A percentile compares a stretch with the other conserved stretches of the same genome.
Evolutionary conservation across 768 basidiomycete species (phyloP).

Genomic region (Lentinus brumalis): DNA sequence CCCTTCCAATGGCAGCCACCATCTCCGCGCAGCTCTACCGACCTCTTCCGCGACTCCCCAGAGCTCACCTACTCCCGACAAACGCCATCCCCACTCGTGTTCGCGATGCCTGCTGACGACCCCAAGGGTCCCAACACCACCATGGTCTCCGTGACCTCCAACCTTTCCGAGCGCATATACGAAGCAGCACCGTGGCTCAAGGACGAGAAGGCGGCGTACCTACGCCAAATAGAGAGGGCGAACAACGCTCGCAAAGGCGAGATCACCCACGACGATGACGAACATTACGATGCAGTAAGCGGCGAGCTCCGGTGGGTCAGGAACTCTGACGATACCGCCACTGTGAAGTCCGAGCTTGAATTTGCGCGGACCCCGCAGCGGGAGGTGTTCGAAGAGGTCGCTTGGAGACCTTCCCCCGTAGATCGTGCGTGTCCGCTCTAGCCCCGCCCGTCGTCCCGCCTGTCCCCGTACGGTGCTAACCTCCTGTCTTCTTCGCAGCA

Average conservation of each 20-base stretch:
- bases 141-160: slow-evolving; percentile 1
- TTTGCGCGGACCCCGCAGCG: slow-evolving; percentile 19
- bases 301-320: slow-evolving; percentile 25
- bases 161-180: slow-evolving; percentile 7
- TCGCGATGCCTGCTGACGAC: slow-evolving; percentile 22
- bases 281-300: slow-evolving; percentile 19
- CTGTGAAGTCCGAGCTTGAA: slow-evolving; percentile 22
- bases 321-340: slow-evolving; percentile 16
- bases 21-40: slow-evolving; percentile 1
- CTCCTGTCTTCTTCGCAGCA: slow-evolving; percentile 1
- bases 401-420: slow-evolving; percentile 7
- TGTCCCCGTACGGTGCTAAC: neutral
- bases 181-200: slow-evolving; percentile 17
- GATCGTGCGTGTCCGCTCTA: slow-evolving; percentile 13
- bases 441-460: slow-evolving; percentile 1
- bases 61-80: slow-evolving; percentile 7
- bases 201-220: slow-evolving; percentile 19
- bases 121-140: slow-evolving; percentile 1
- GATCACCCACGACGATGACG: slow-evolving; percentile 11
- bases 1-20: slow-evolving; percentile 21
- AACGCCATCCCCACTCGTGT: slow-evolving; percentile 29
- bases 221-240: slow-evolving; percentile 10
- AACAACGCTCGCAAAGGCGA: slow-evolving; percentile 10
- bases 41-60: slow-evolving; percentile 4
- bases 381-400: slow-evolving; percentile 14